Base-by-base conservation (phyloP, 768 basidiomycete species). In the Filobasidium floriforme region DNA sequence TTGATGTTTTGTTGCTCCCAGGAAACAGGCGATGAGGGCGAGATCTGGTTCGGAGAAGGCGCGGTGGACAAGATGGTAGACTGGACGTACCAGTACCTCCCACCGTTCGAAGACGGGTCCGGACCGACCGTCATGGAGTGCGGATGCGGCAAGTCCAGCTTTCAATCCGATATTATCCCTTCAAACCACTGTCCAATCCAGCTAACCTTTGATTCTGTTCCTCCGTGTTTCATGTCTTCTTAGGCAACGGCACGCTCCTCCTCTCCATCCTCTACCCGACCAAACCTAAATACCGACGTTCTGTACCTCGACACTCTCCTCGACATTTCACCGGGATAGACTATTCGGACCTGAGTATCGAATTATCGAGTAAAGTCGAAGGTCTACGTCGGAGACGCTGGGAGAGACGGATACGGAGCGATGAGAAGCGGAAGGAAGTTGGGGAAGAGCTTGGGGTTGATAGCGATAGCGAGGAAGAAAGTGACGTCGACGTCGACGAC, bases 21-120 rank as follows among this genome's bases (percentile, higher is more conserved):
- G 61, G 80, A 80, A 60, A 76, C 79, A 5, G 81, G 81, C 1
- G 80, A 81, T 60, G 80, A 81, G 64, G 81, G 81, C 9, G 81
- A 81, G 68, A 76, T 81, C 32, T 81, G 80, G 81, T 81, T 81
- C 67, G 81, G 81, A 24, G 79, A 80, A 62, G 70, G 75, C 7
- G 72, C 78, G 1, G 76, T 80, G 0, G 72, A 75, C 41, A 79
- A 80, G 61, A 81, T 81, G 80, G 75, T 78, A n/a, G 71, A 76
- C 43, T 82, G 81, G 81, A 76, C 78, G 18, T 62, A 65, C 7
- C 66, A 76, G 26, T 70, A 80, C 67, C 68, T 77, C n/a, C 74
- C 80, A 32, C 63, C 69, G 10, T 59, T 65, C 3, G 28, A 41
- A 24, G 37, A 69, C 19, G 15, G 65, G 24, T 60, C 44, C 22